phyloP scores from a whole-genome alignment of 805 yeast species.

The Schwanniomyces occidentalis region DNA sequence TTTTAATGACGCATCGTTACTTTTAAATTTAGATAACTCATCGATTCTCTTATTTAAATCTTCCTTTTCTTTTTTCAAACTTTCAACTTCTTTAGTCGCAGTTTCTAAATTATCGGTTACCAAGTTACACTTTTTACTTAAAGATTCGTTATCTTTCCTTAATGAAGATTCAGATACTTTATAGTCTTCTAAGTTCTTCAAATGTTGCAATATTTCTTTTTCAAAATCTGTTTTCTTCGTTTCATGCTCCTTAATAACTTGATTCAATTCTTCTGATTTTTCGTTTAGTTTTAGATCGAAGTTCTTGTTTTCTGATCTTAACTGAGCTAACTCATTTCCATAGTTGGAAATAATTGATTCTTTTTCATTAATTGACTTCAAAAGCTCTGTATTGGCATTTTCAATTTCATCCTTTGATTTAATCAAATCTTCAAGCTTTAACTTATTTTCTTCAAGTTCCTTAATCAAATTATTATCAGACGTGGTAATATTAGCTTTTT shows the following conservation, averaged over 20 bases:
- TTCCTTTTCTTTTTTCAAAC: slow-evolving; percentile 34
- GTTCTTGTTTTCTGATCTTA: slow-evolving; percentile 15
- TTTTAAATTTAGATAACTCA: slow-evolving; percentile 30
- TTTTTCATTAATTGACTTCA: neutral
- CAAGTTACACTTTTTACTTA: slow-evolving; percentile 22
- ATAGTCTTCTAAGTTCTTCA: slow-evolving; percentile 5
- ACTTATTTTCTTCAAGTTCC: slow-evolving; percentile 1
- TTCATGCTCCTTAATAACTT: slow-evolving; percentile 14
- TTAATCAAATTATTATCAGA: neutral
- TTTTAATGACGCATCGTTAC: slow-evolving; percentile 46
- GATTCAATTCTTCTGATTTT: slow-evolving; percentile 16
- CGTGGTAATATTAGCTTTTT: neutral
- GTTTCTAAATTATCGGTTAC: slow-evolving; percentile 9
- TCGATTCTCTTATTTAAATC: slow-evolving; percentile 33
- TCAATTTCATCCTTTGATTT: slow-evolving; percentile 2
- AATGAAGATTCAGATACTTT: slow-evolving; percentile 11
- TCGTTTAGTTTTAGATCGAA: slow-evolving; percentile 16
- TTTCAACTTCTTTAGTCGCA: slow-evolving; percentile 22
- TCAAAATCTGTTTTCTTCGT: slow-evolving; percentile 7
- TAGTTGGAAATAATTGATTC: slow-evolving; percentile 8
- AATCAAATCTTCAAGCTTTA: neutral
- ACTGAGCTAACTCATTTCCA: slow-evolving; percentile 6
- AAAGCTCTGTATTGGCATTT: neutral
- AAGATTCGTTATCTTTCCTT: slow-evolving; percentile 18
- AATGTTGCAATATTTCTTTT: slow-evolving; percentile 6